Evolutionary conservation across 371 early-diverging fungal species (phyloP).

Genomic region (Mucor irregularis): DNA sequence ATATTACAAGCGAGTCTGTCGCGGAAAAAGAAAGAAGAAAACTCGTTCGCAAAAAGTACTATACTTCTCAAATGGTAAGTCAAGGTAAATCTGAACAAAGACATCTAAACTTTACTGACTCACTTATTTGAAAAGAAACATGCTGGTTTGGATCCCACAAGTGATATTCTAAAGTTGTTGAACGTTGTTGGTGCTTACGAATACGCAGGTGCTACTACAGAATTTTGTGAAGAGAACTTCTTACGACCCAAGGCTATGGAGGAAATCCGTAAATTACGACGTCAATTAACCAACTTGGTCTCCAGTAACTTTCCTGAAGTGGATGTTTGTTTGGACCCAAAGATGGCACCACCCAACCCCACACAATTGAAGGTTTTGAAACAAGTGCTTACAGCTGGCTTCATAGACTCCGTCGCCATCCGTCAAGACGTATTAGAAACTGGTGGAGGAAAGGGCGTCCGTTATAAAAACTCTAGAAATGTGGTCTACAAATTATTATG

Average conservation of each 20-base stretch:
- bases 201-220: constrained; percentile 73
- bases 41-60: constrained; percentile 53
- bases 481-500: constrained; percentile 83
- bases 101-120: background rate
- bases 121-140: constrained; percentile 39
- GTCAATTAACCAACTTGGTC: constrained; percentile 83
- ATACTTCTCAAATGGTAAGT: constrained; percentile 45
- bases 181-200: constrained; percentile 89
- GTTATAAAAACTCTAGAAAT: constrained; percentile 48
- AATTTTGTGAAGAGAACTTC: constrained; percentile 80
- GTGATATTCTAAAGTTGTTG: constrained; percentile 83
- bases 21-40: constrained; percentile 51
- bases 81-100: background rate
- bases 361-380: constrained; percentile 72
- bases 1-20: constrained; percentile 45
- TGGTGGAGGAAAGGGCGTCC: constrained; percentile 46
- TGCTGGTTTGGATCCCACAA: constrained; percentile 73
- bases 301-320: constrained; percentile 65
- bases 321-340: constrained; percentile 55
- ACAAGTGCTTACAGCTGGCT: constrained; percentile 88
- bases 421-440: constrained; percentile 71
- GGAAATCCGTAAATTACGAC: constrained; percentile 86
- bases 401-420: constrained; percentile 89
- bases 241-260: constrained; percentile 91
- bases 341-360: constrained; percentile 75